Base-by-base conservation (phyloP, 352 stramenopile species). In the Phytophthora pinifolia region DNA sequence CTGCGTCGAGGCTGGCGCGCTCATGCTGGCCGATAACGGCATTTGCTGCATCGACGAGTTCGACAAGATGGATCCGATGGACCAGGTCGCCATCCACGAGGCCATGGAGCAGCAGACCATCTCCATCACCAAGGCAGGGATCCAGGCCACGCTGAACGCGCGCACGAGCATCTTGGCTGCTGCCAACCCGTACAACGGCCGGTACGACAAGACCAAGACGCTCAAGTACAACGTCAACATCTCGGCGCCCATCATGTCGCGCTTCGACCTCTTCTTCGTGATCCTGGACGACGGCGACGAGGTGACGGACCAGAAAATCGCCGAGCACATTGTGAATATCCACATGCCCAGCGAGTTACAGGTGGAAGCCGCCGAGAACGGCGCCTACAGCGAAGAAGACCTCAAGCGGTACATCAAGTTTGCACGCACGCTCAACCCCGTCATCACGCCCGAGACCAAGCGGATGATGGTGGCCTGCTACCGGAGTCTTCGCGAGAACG, bases 101-200 rank as follows among this genome's bases (percentile, higher is more conserved):
- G 97, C 98, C 6, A 99, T 99, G 97, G 98, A 99, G 76, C 97
- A 99, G 70, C 97, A 99, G 75, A 99, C 97, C 12, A 98, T 99
- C 31, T 89, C 77, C 3, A 98, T 99, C 53, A 98, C 97, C 20
- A 99, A 99, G 69, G 98, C 97, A 5, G 97, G 97, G 13, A 99
- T 99, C 63, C 96, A 98, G 14, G 98, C 97, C 5, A 99, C 96
- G 17, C 74, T 99, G 13, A 99, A 99, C 75, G 97, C 97, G n/a
- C 83, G 98, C 4, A 98, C 97, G 29, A 99, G 96, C n/a, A 99
- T 99, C 46, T 74, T 99, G n/a, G 98, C 98, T 9, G 97, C 98
- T 0, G 98, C 98, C 2, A 99, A 99, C 76, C 98, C 98, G 5
- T 92, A 99, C 39, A 96, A 98, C 67, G 97, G 97, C 12, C 85